Evolutionary conservation across 1,284 basidiomycete species (phyloP), one percentile per base, ranked within the genome.

Genomic region (Ustilago shanxiensis): DNA sequence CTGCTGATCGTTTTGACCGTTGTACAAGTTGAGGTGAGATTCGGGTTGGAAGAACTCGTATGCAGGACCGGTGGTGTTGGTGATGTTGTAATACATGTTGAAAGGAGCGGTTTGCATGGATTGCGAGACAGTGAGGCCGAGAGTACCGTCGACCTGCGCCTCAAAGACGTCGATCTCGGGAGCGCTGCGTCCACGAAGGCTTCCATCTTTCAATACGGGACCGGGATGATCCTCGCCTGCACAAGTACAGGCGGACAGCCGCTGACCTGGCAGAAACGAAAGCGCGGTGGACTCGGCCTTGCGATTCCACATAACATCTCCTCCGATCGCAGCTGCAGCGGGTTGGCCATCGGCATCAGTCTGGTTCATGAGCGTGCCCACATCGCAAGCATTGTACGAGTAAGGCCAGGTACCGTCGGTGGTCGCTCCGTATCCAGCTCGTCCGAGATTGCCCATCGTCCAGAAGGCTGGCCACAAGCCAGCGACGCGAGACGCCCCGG

Each of bases 201-300:
- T 89, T 14, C 93, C 93, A 76, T 92, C 89, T 0, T 86, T 58
- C 41, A 88, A 88, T 39, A 89, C 85, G 7, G 93, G 94, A 1
- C 94, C 94, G 0, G 94, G 94, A 84, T 95, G 94, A 1, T 92
- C 91, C 72, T 93, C 91, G 26, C 90, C 90, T 0, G 91, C 87
- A 82, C 91, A 95, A 2, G 93, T 94, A 80, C 94, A 86, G 50
- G 87, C 61, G 39, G 77, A 77, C 3, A 95, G 88, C 28, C 92
- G 89, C 86, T 95, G 94, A 10, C 94, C 94, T 1, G 91, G 91
- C 8, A 95, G 87, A 88, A 89, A 87, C 20, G 87, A 87, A 14
- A 89, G 77, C 4, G 80, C 77, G 29, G 84, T 73, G 52, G 80
- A 64, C 24, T 67, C 60, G 71, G 81, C 79, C 81, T 83, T 82